A percentile compares a stretch with the other conserved stretches of the same genome.
phyloP scores from a whole-genome alignment of 2,329 filamentous ascomycete genomes.

The Fusarium nurragi region DNA sequence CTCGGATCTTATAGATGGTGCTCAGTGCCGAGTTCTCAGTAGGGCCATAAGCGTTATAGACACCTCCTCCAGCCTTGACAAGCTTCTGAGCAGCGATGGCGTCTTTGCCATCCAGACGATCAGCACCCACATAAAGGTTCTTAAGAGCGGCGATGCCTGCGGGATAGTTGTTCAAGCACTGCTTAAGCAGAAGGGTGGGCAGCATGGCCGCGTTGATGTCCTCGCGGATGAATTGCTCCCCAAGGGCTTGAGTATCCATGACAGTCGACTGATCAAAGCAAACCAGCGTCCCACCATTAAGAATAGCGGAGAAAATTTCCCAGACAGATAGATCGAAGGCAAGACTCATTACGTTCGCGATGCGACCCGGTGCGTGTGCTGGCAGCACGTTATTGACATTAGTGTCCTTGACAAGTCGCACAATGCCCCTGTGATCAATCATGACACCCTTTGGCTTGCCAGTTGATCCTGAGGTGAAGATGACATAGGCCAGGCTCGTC shows the following conservation, averaged over 20 bases:
- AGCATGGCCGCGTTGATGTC: too few relatives aligned
- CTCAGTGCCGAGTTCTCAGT: background rate
- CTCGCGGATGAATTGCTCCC: too few relatives aligned
- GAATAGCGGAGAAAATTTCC: background rate
- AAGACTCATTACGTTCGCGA: background rate
- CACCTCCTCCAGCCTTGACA: background rate
- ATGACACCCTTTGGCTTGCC: slow-evolving; percentile 37
- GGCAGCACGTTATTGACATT: background rate
- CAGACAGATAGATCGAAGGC: background rate
- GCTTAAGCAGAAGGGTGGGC: background rate
- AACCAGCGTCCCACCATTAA: background rate
- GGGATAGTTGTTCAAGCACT: background rate
- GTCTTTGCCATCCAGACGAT: slow-evolving; percentile 26
- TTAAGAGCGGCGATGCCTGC: background rate
- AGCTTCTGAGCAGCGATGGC: background rate
- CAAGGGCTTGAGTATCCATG: background rate
- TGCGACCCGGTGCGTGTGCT: background rate
- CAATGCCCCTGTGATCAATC: slow-evolving; percentile 13
- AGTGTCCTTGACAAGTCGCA: background rate
- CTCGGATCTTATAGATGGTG: background rate
- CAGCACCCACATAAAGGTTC: slow-evolving; percentile 30
- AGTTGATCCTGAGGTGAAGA: slow-evolving; percentile 39
- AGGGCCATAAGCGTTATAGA: background rate
- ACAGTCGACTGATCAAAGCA: background rate
- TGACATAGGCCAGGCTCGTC: slow-evolving; percentile 26